phyloP scores from a whole-genome alignment of 108 stramenopile species.

The Cyclotella atomus region DNA sequence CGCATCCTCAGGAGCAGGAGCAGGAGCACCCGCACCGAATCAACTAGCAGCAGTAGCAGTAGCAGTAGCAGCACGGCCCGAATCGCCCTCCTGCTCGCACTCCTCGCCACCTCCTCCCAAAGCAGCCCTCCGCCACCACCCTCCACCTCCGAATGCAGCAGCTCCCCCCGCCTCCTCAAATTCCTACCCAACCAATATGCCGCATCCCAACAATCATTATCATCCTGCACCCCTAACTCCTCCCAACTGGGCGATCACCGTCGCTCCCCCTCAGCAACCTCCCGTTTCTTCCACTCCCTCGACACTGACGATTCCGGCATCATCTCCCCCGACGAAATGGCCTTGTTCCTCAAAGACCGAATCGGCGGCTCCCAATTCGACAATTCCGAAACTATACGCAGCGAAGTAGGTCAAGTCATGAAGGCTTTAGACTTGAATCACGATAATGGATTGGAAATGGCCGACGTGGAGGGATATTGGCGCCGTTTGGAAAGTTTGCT shows the following conservation, averaged over 20 bases:
- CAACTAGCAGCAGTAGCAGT: no score
- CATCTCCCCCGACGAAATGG: constrained; percentile 36
- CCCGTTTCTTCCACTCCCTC: constrained; percentile 44
- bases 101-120: not conserved
- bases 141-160: not conserved
- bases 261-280: constrained; percentile 30
- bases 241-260: constrained; percentile 39
- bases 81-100: not conserved
- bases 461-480: constrained; percentile 56
- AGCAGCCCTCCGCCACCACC: not conserved
- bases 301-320: constrained; percentile 42
- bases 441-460: constrained; percentile 44
- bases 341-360: constrained; percentile 31
- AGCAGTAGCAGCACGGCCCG: not conserved
- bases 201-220: not conserved
- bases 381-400: constrained; percentile 4
- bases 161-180: not conserved
- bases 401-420: constrained; percentile 42
- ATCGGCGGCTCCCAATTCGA: constrained; percentile 51
- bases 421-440: constrained; percentile 40
- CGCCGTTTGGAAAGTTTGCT: constrained; percentile 55
- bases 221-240: not conserved
- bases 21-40: no score
- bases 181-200: not conserved
- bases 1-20: no score